These are phyloP conservation scores for Eimeria praecox DNA, from an alignment of 169 alveolate genomes.

Conservation along the genomic window DNA sequence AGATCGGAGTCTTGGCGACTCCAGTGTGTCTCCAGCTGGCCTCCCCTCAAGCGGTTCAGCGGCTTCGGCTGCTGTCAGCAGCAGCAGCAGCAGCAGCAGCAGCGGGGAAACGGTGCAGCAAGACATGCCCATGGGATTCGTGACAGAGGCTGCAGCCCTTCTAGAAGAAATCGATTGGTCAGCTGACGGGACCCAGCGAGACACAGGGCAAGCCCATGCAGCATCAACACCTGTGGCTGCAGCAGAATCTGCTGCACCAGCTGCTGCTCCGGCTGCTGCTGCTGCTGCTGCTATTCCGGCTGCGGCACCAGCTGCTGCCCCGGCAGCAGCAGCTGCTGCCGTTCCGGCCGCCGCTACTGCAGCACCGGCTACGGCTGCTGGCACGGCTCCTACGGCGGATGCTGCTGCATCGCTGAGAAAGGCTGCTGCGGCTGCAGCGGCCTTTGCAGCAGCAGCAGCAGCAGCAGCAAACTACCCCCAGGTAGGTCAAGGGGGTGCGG, in stretches of 20 bases:
- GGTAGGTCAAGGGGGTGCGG: neutral
- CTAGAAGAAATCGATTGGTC: conserved; percentile 51
- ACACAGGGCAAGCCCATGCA: conserved; percentile 22
- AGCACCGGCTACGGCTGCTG: conserved; percentile 17
- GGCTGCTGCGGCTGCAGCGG: conserved; percentile 48
- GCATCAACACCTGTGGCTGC: conserved; percentile 42
- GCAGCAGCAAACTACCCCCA: conserved; percentile 17
- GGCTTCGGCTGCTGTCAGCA: neutral
- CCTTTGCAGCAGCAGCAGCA: conserved; percentile 48
- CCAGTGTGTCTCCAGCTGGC: neutral
- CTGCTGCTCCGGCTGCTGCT: conserved; percentile 36
- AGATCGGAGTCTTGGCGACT: neutral
- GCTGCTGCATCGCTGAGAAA: neutral
- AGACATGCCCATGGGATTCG: conserved; percentile 28
- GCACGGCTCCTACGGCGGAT: neutral
- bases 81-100: conserved; percentile 25
- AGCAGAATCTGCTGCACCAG: conserved; percentile 46
- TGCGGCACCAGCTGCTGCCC: conserved; percentile 15
- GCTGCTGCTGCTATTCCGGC: conserved; percentile 20
- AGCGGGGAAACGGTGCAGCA: conserved; percentile 12
- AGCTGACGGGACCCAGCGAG: neutral
- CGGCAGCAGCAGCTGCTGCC: neutral
- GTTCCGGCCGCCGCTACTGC: too few relatives aligned
- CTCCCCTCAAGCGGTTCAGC: neutral
- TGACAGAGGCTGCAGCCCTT: conserved; percentile 50